These are phyloP conservation scores for Scytalidium lignicola DNA, from an alignment of 2,329 filamentous ascomycete species.

Conservation along the genomic window DNA sequence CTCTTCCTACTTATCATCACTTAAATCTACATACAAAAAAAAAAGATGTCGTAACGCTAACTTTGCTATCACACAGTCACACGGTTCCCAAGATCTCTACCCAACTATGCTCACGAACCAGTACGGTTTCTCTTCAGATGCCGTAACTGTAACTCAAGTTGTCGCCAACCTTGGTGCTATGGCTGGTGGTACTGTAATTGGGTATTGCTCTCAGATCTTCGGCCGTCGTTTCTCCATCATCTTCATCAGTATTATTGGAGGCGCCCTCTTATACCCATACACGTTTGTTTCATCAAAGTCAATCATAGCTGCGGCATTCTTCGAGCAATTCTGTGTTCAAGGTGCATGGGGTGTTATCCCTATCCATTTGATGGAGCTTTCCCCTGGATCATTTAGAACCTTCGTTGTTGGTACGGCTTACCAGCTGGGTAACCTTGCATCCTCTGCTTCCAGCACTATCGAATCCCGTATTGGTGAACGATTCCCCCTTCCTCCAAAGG, in stretches of 20 bases:
- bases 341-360: conserved; percentile 72
- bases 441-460: conserved; percentile 68
- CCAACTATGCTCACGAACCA: conserved; percentile 56
- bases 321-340: conserved; percentile 75
- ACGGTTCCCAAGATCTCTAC: conserved; percentile 45
- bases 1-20: conserved; percentile 47
- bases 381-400: conserved; percentile 64
- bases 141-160: conserved; percentile 64
- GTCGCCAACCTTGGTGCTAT: conserved; percentile 69
- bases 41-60: neutral
- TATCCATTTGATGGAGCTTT: conserved; percentile 70
- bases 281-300: conserved; percentile 58
- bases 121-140: conserved; percentile 28
- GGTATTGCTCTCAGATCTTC: conserved; percentile 64
- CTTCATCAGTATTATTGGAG: conserved; percentile 48
- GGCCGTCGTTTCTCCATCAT: conserved; percentile 67
- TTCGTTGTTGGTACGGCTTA: conserved; percentile 68
- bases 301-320: conserved; percentile 77
- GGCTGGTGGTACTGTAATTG: conserved; percentile 59
- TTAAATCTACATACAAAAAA: no score
- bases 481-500: conserved; percentile 63
- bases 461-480: conserved; percentile 69
- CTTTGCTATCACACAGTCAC: conserved; percentile 44
- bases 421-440: conserved; percentile 72
- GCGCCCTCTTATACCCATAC: conserved; percentile 76